Conservation (phyloP, 108 stramenopile species). For the Nitzschia putrida region DNA sequence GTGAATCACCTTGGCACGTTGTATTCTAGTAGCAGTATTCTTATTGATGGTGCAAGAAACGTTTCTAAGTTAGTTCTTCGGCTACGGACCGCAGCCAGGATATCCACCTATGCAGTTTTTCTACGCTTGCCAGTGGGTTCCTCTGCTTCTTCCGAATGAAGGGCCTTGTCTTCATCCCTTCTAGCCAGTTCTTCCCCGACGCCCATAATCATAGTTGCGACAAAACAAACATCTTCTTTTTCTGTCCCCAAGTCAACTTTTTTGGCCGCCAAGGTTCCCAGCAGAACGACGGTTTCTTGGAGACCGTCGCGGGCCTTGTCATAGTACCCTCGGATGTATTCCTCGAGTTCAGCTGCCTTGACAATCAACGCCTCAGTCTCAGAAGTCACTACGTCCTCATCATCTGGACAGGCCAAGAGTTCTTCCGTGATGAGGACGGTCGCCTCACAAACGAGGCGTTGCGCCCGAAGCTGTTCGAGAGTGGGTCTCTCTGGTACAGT, state of each 20-base stretch:
- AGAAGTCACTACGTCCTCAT: constrained; percentile 63
- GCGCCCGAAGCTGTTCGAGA: constrained; percentile 40
- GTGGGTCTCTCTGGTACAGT: neutral
- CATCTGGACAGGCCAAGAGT: constrained; percentile 61
- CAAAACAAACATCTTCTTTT: constrained; percentile 74
- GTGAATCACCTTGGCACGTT: too few species aligned
- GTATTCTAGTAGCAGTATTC: too few species aligned
- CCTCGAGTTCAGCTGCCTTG: constrained; percentile 59
- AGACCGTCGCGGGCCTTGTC: constrained; percentile 71
- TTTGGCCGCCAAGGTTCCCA: constrained; percentile 59
- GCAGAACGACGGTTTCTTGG: constrained; percentile 58
- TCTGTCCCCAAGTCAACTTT: constrained; percentile 53
- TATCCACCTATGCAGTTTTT: too few species aligned
- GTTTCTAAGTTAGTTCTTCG: too few species aligned
- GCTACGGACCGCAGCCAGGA: too few species aligned
- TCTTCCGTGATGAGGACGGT: constrained; percentile 72
- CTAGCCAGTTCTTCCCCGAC: constrained; percentile 60
- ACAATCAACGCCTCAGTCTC: constrained; percentile 60
- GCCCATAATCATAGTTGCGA: constrained; percentile 73
- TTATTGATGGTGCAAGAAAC: too few species aligned
- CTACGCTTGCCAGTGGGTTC: constrained; percentile 16
- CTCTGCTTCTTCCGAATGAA: neutral
- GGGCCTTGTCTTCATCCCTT: constrained; percentile 40
- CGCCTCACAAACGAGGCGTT: constrained; percentile 61
- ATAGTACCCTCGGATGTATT: constrained; percentile 74